Base-by-base conservation (phyloP, 1,284 basidiomycete species). In the Rhodofomes roseus region DNA sequence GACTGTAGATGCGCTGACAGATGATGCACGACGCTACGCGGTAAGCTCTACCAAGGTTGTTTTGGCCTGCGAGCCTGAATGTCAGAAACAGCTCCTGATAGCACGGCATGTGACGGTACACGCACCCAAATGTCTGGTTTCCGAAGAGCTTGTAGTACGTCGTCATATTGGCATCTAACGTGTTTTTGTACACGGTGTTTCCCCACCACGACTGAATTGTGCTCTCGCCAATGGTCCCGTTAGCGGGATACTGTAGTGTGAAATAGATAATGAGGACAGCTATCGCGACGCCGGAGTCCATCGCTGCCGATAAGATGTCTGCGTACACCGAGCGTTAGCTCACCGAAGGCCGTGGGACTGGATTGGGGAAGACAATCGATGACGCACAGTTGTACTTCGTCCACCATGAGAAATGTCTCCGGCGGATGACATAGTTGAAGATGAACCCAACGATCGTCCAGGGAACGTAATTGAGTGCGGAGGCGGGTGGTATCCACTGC, bases 281-380 rank as follows among this genome's bases (percentile, higher is more conserved):
- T 41, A 80, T 70, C 1, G 81, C 81, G 11, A 79, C 71, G 29
- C 80, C 80, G 2, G 77, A 73, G 62, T 82, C 81, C 29, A 82
- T 68, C 0, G 77, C 80, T 8, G 80, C 81, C 8, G 81, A 82
- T 12, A 82, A 69, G 46, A 81, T 79, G 59, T 82, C 80, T 76
- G 41, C 60, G 7, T 6, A 12, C 16, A n/a, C 9, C 22, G 25
- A 20, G 22, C 16, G 29, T 37, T 16, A 60, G 34, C 16, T 18
- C 25, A 36, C 18, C 16, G 12, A 36, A 20, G 16, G 14, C 1
- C 11, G 23, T 16, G 7, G 31, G 9, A 22, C n/a, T n/a, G 50
- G 29, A 43, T 48, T 7, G 66, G 12, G 16, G 14, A 6, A 39
- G 37, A 39, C 14, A 14, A 4, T 4, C 7, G 14, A 8, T 39